phyloP scores from a whole-genome alignment of 257 asterid species.

The Anisodus tanguticus region DNA sequence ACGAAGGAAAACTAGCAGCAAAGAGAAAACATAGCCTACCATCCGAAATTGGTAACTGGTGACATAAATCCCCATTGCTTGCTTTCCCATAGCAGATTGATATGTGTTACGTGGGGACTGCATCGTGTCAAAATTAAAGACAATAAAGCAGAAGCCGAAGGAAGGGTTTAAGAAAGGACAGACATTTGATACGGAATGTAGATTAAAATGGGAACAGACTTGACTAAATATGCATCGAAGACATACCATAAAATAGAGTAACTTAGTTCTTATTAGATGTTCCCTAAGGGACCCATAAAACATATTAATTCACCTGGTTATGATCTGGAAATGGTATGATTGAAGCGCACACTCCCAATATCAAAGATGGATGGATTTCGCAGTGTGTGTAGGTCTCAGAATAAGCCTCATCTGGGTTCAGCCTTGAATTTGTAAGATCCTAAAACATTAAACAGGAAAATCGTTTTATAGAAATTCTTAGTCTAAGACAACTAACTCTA shows the following conservation, averaged over 20 bases:
- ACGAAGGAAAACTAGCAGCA: constrained; percentile 23
- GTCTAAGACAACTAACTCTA: neutral
- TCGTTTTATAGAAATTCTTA: neutral
- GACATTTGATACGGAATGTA: constrained; percentile 26
- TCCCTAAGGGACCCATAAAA: neutral
- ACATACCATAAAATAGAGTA: neutral
- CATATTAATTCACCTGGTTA: constrained; percentile 67
- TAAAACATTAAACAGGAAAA: constrained; percentile 29
- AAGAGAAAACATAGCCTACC: constrained; percentile 49
- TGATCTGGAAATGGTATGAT: constrained; percentile 99
- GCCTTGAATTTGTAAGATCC: constrained; percentile 82
- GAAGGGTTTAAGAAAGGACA: constrained; percentile 33
- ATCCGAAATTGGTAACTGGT: constrained; percentile 96
- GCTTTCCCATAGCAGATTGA: constrained; percentile 99
- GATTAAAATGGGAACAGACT: constrained; percentile 28
- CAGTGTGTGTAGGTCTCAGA: constrained; percentile 93
- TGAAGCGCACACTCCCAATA: constrained; percentile 96
- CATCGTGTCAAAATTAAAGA: neutral
- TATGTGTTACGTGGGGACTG: constrained; percentile 99
- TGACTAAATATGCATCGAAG: neutral
- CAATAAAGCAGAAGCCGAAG: neutral
- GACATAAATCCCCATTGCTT: constrained; percentile 97
- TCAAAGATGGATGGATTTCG: constrained; percentile 95
- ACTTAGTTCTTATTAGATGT: neutral
- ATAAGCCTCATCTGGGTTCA: constrained; percentile 78